These are phyloP conservation scores for Podaxis sp. DNA, from an alignment of 768 basidiomycete genomes.

Conservation along the genomic window DNA sequence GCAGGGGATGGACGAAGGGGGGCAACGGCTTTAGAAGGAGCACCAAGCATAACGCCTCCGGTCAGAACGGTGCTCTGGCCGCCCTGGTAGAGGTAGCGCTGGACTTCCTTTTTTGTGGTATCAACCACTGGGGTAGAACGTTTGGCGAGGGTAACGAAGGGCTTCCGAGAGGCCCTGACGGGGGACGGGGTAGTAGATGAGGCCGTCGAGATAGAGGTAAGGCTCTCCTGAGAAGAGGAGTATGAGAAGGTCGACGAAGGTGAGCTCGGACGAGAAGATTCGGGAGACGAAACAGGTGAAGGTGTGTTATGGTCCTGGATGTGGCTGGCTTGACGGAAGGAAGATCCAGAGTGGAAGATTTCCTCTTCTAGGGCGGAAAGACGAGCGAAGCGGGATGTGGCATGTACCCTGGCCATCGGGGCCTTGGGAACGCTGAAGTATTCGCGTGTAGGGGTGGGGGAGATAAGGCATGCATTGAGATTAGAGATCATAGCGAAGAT, in stretches of 20 bases:
- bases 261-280: constrained; percentile 39
- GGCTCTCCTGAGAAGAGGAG: constrained; percentile 30
- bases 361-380: constrained; percentile 18
- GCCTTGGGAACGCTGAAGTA: constrained; percentile 22
- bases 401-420: constrained; percentile 9
- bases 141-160: constrained; percentile 8
- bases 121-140: constrained; percentile 22
- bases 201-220: constrained; percentile 33
- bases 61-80: constrained; percentile 43
- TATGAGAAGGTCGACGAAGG: constrained; percentile 37
- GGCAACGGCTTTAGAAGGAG: constrained; percentile 8
- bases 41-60: constrained; percentile 46
- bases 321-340: constrained; percentile 21
- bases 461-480: constrained; percentile 24
- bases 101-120: constrained; percentile 26
- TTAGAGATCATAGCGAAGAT: constrained; percentile 37
- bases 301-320: not conserved
- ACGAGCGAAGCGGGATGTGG: constrained; percentile 20
- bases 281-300: constrained; percentile 16
- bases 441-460: constrained; percentile 35
- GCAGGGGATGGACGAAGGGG: not conserved
- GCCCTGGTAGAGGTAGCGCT: constrained; percentile 41
- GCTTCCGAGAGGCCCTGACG: constrained; percentile 16
- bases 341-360: constrained; percentile 1
- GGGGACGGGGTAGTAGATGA: constrained; percentile 25